Conservation (phyloP, 805 yeast species). For the Dipodascus albidus region DNA sequence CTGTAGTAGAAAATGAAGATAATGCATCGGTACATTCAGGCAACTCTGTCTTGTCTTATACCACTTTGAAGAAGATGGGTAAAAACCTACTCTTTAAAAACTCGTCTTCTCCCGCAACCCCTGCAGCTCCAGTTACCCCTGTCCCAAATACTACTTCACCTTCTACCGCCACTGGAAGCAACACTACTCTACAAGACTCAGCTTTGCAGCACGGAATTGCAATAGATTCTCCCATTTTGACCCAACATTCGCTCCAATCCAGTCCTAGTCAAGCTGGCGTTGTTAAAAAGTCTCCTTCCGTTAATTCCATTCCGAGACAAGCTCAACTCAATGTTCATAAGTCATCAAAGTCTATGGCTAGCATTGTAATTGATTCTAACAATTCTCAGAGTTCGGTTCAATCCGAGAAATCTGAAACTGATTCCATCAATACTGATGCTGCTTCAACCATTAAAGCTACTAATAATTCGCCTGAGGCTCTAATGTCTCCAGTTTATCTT, state of each 20-base stretch:
- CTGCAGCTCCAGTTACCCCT: background rate
- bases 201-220: conserved; percentile 2
- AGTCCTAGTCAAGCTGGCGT: conserved; percentile 2
- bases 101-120: background rate
- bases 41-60: conserved; percentile 2
- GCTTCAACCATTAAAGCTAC: conserved; percentile 4
- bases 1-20: conserved; percentile 6
- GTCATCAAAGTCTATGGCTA: background rate
- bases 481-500: background rate
- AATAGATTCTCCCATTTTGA: conserved; percentile 1
- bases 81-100: conserved; percentile 4
- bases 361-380: background rate
- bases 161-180: conserved; percentile 13
- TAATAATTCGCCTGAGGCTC: conserved; percentile 2
- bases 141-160: conserved; percentile 10
- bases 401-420: background rate
- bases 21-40: conserved; percentile 1
- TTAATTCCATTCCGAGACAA: conserved; percentile 1
- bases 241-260: background rate
- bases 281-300: background rate
- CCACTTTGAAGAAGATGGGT: conserved; percentile 5
- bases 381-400: background rate
- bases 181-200: background rate
- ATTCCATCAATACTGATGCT: background rate
- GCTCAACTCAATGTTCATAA: background rate